Conservation (phyloP, 495 filamentous ascomycete species). For the Jackrogersella multiformis region DNA sequence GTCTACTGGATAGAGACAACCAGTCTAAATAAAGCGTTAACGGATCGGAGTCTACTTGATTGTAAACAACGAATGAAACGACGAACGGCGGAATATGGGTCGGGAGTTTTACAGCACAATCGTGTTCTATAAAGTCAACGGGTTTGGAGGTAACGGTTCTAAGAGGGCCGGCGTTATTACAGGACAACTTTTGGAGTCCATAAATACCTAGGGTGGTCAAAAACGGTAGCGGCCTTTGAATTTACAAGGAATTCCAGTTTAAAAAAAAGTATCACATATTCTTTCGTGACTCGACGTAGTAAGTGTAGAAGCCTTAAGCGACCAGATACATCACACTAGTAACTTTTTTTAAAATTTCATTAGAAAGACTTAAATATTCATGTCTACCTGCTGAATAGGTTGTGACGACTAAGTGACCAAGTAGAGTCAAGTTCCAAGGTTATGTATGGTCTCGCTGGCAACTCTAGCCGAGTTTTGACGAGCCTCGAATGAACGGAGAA, state of each 20-base stretch:
- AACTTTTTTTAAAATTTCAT: too few relatives aligned
- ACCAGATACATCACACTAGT: too few relatives aligned
- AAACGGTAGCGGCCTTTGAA: constrained; percentile 11
- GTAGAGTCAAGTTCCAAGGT: neutral
- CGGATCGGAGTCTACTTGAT: too few relatives aligned
- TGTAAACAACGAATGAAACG: neutral
- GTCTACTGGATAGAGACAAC: neutral
- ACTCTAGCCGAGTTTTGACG: neutral
- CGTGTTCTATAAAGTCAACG: neutral
- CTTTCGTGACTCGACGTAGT: neutral
- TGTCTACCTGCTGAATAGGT: neutral
- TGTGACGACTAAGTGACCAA: neutral
- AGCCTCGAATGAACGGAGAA: neutral
- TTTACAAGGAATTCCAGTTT: neutral
- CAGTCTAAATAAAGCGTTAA: neutral
- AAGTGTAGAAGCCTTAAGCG: neutral
- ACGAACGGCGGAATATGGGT: neutral
- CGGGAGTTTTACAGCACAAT: neutral
- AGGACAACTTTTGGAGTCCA: neutral
- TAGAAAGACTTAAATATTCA: neutral
- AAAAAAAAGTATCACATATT: neutral
- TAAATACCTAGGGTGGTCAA: neutral
- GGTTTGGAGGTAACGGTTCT: neutral
- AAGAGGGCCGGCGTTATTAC: neutral
- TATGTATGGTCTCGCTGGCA: neutral